Percentiles rank a stretch among this genome's conserved stretches.
These are phyloP conservation scores for Pelargonium exstipulatum DNA, from an alignment of 441 rosid species.

Conservation along the genomic window DNA sequence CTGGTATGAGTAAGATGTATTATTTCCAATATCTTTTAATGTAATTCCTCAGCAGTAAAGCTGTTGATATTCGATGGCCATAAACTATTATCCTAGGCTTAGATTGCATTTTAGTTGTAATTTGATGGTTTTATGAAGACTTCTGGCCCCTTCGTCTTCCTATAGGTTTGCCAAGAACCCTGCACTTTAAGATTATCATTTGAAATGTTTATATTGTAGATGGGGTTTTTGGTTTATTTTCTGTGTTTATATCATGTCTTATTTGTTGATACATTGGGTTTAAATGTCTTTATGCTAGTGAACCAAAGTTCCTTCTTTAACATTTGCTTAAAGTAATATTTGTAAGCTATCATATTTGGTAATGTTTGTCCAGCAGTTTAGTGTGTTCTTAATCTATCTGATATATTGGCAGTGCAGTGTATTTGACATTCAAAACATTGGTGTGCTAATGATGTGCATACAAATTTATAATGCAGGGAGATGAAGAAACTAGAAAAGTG, in stretches of 20 bases:
- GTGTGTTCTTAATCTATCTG: too few relatives aligned
- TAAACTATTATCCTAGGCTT: not conserved
- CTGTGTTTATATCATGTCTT: conserved; percentile 3
- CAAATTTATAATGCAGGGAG: conserved; percentile 40
- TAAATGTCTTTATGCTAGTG: not conserved
- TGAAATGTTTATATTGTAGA: not conserved
- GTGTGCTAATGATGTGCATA: conserved; percentile 13
- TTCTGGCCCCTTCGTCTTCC: not conserved
- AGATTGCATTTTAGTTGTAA: not conserved
- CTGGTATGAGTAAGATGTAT: not conserved
- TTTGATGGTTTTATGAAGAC: not conserved
- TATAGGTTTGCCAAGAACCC: not conserved
- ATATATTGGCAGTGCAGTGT: not conserved
- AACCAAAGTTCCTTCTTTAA: not conserved
- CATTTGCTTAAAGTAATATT: not conserved
- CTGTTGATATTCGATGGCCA: not conserved
- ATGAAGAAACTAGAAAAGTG: conserved; percentile 71
- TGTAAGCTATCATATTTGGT: too few relatives aligned
- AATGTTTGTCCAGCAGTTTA: too few relatives aligned
- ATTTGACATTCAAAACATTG: conserved; percentile 9
- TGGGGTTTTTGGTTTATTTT: not conserved
- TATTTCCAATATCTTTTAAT: not conserved
- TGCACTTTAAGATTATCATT: not conserved
- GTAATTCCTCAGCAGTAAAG: not conserved
- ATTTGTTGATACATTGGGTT: not conserved